Conservation (phyloP, 306 rosid genomes). For the Comarum palustre region DNA sequence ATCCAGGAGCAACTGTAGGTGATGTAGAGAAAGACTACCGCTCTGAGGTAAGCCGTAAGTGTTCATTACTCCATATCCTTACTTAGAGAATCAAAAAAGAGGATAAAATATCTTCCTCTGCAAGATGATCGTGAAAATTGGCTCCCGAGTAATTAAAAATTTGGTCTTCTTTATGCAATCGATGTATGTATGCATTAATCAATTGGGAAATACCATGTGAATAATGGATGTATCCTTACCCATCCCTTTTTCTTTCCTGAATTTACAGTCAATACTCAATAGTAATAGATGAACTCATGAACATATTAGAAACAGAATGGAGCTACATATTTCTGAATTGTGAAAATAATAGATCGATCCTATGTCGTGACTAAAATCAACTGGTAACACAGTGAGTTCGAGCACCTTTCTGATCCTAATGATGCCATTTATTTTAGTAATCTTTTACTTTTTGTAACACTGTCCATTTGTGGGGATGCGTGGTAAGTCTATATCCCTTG, state of each 20-base stretch:
- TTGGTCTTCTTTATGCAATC: not conserved
- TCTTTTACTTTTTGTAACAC: not conserved
- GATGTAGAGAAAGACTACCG: slow-evolving; percentile 70
- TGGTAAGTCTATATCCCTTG: not conserved
- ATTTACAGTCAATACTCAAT: not conserved
- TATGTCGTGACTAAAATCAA: not conserved
- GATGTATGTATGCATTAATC: not conserved
- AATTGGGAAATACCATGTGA: not conserved
- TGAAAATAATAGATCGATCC: not conserved
- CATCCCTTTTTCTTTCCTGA: not conserved
- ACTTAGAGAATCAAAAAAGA: not conserved
- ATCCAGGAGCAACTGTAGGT: slow-evolving; percentile 79
- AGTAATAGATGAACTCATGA: not conserved
- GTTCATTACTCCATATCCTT: not conserved
- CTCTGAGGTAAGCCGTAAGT: slow-evolving; percentile 73
- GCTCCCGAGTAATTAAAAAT: not conserved
- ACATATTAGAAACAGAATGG: not conserved
- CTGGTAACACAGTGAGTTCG: not conserved
- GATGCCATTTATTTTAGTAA: not conserved
- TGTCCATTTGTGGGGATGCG: not conserved
- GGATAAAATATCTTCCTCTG: not conserved
- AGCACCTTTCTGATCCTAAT: not conserved
- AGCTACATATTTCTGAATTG: not conserved
- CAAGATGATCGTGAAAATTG: slow-evolving; percentile 2
- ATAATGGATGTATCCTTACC: not conserved